Percentiles rank a stretch among this genome's conserved stretches.
Conservation (phyloP, 2,329 filamentous ascomycete species). For the Fusarium euwallaceae region DNA sequence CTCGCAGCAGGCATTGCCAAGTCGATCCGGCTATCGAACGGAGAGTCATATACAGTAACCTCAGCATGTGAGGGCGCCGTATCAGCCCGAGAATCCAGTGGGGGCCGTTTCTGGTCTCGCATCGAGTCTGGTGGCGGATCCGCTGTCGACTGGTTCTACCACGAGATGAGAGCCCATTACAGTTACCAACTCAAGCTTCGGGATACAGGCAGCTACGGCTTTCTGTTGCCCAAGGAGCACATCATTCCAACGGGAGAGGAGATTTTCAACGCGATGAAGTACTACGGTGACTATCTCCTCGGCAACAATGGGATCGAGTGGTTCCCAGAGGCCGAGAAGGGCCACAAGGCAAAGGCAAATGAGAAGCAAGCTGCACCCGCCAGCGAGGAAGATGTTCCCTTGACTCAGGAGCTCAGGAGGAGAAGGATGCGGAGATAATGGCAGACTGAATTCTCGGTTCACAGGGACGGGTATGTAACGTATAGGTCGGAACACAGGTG, state of each 20-base stretch:
- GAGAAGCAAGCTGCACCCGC: slow-evolving; percentile 1
- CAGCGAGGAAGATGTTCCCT: slow-evolving; percentile 28
- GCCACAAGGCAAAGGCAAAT: slow-evolving; percentile 31
- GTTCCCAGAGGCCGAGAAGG: slow-evolving; percentile 42
- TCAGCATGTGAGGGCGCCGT: slow-evolving; percentile 90
- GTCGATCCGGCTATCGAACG: slow-evolving; percentile 84
- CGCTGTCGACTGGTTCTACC: slow-evolving; percentile 95
- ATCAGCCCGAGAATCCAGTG: slow-evolving; percentile 41
- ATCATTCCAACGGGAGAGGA: slow-evolving; percentile 94
- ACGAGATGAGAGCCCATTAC: slow-evolving; percentile 83
- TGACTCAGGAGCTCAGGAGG: slow-evolving; percentile 49
- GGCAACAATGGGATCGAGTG: slow-evolving; percentile 76
- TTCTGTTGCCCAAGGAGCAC: slow-evolving; percentile 86
- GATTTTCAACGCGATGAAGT: slow-evolving; percentile 84
- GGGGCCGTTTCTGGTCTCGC: slow-evolving; percentile 51
- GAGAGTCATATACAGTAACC: slow-evolving; percentile 80
- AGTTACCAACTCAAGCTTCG: slow-evolving; percentile 95
- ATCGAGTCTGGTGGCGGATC: slow-evolving; percentile 86
- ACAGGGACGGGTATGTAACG: slow-evolving; percentile 16
- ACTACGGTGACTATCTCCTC: slow-evolving; percentile 84
- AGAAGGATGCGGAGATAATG: slow-evolving; percentile 44
- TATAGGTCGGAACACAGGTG: slow-evolving; percentile 14
- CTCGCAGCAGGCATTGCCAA: slow-evolving; percentile 89
- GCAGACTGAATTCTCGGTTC: background rate
- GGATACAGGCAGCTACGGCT: slow-evolving; percentile 94